A percentile compares a stretch with the other conserved stretches of the same genome.
Evolutionary conservation across 371 early-diverging fungal genomes (phyloP).

Genomic region (Rhizopus delemar): DNA sequence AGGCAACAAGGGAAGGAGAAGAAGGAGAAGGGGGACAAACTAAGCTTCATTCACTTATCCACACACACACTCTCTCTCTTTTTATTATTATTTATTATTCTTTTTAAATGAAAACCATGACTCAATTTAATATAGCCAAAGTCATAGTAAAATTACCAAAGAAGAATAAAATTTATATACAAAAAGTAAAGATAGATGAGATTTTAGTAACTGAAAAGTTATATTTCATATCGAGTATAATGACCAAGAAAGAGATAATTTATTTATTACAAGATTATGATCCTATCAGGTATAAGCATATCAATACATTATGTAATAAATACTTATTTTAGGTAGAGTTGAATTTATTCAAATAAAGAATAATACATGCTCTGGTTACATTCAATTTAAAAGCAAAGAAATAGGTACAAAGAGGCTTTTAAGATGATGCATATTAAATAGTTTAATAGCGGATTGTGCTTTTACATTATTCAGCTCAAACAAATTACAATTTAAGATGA

Average conservation of each 20-base stretch:
- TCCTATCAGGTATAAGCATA: slow-evolving; percentile 33
- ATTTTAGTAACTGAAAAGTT: slow-evolving; percentile 24
- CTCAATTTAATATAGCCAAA: slow-evolving; percentile 15
- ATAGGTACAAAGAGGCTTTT: slow-evolving; percentile 12
- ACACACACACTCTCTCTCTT: slow-evolving; percentile 10
- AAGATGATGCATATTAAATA: no score
- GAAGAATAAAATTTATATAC: neutral
- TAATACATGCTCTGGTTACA: slow-evolving; percentile 20
- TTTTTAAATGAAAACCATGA: slow-evolving; percentile 5
- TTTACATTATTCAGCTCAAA: slow-evolving; percentile 41
- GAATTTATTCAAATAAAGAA: slow-evolving; percentile 12
- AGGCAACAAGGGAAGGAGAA: neutral
- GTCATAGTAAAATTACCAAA: slow-evolving; percentile 26
- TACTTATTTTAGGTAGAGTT: slow-evolving; percentile 4
- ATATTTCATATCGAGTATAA: no score
- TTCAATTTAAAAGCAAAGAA: slow-evolving; percentile 25
- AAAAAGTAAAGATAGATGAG: slow-evolving; percentile 15
- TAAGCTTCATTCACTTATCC: neutral
- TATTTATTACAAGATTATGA: slow-evolving; percentile 31
- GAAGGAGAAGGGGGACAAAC: neutral
- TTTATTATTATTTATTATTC: neutral
- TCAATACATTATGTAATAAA: neutral
- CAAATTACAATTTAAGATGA: slow-evolving; percentile 35
- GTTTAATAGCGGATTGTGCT: slow-evolving; percentile 38
- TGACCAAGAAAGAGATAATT: slow-evolving; percentile 34